A percentile compares a stretch with the other conserved stretches of the same genome.
Evolutionary conservation across 208 protist genomes (phyloP).

Genomic region (Acanthamoeba rhysodes): DNA sequence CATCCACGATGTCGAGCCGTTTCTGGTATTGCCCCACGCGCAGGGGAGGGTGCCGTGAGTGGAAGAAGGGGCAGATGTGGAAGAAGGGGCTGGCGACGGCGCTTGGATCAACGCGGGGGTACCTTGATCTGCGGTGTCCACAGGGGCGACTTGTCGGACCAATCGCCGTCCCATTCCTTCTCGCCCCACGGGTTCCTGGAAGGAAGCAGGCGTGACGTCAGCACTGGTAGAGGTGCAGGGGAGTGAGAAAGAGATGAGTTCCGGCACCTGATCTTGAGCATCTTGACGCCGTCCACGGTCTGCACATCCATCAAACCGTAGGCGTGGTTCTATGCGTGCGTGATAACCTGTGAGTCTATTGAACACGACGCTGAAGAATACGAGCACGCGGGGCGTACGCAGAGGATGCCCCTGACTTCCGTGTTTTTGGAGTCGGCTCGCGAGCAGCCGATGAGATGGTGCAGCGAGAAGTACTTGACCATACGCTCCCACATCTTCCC

Average conservation of each 20-base stretch:
- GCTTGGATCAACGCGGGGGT: not conserved
- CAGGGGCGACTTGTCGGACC: conserved; percentile 72
- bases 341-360: not conserved
- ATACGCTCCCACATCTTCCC: conserved; percentile 65
- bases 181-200: conserved; percentile 72
- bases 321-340: conserved; percentile 35
- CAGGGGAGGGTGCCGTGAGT: not conserved
- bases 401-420: conserved; percentile 41
- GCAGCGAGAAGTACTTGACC: conserved; percentile 46
- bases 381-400: not conserved
- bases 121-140: conserved; percentile 74
- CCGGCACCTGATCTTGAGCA: conserved; percentile 41
- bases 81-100: not conserved
- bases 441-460: conserved; percentile 48
- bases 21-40: not conserved
- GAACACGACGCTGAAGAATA: not conserved
- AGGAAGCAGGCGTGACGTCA: not conserved
- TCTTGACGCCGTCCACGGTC: not conserved
- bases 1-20: conserved; percentile 66
- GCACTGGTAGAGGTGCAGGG: not conserved
- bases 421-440: conserved; percentile 3
- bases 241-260: not conserved
- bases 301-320: conserved; percentile 46
- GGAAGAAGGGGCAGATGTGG: not conserved
- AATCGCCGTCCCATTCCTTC: conserved; percentile 77